Evolutionary conservation across 1,139 yeast species (phyloP).

Genomic region (Saccharomyces hybrid): DNA sequence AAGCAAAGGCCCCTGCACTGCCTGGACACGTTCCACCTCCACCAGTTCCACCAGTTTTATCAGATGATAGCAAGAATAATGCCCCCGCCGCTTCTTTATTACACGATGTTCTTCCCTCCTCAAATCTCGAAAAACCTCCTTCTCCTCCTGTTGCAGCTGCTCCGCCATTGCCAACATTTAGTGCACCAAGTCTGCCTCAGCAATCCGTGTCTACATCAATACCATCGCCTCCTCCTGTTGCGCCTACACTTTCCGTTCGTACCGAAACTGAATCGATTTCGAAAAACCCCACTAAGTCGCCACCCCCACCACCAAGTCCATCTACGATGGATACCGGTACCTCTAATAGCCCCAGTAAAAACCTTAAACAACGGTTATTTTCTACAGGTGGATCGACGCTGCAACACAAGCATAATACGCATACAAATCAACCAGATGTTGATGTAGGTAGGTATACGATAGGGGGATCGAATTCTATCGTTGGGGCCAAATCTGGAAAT

Average conservation of each 20-base stretch:
- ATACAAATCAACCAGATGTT: conserved; percentile 28
- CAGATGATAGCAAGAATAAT: conserved; percentile 8
- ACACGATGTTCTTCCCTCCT: neutral
- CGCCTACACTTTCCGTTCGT: conserved; percentile 1
- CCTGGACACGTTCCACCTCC: conserved; percentile 9
- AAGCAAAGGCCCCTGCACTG: conserved; percentile 20
- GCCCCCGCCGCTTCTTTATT: conserved; percentile 1
- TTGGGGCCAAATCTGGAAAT: conserved; percentile 35
- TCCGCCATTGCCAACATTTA: conserved; percentile 17
- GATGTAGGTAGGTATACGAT: conserved; percentile 34
- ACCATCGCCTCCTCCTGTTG: conserved; percentile 9
- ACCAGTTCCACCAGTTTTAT: conserved; percentile 18
- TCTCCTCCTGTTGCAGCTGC: conserved; percentile 22
- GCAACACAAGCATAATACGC: conserved; percentile 13
- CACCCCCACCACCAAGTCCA: conserved; percentile 17
- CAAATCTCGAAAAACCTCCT: conserved; percentile 2
- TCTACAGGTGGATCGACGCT: conserved; percentile 22
- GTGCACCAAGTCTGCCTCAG: conserved; percentile 19
- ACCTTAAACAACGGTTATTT: conserved; percentile 29
- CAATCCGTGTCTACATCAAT: conserved; percentile 12
- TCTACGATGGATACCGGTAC: conserved; percentile 9
- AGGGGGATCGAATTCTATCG: conserved; percentile 34
- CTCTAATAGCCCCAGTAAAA: conserved; percentile 20
- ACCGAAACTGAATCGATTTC: neutral
- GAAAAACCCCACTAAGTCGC: neutral